A percentile compares a stretch with the other conserved stretches of the same genome.
Conservation (phyloP, 2,329 filamentous ascomycete genomes). For the Elsinoe arachidis region DNA sequence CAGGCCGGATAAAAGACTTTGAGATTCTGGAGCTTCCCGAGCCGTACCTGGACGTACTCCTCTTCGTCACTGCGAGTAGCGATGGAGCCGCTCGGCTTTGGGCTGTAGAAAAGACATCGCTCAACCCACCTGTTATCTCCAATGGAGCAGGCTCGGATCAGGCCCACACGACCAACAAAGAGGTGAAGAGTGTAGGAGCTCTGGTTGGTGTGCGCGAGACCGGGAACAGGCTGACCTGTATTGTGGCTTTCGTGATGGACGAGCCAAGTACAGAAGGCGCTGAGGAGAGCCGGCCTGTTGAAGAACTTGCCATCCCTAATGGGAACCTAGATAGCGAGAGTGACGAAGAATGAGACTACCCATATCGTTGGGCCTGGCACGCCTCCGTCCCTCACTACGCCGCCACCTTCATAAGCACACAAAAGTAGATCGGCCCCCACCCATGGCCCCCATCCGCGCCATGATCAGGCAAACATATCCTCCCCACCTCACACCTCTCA, state of each 20-base stretch:
- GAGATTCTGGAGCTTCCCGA: slow-evolving; percentile 45
- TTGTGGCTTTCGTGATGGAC: slow-evolving; percentile 75
- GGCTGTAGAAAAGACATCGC: slow-evolving; percentile 40
- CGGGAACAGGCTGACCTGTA: slow-evolving; percentile 78
- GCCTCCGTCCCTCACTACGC: background rate
- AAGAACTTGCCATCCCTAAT: background rate
- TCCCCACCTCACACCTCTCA: slow-evolving; percentile 29
- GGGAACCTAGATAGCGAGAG: slow-evolving; percentile 11
- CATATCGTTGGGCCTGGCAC: background rate
- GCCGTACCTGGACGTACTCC: slow-evolving; percentile 33
- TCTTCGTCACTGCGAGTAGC: slow-evolving; percentile 69
- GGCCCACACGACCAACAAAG: background rate
- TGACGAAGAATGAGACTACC: slow-evolving; percentile 12
- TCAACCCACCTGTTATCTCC: slow-evolving; percentile 13
- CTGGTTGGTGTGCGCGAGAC: slow-evolving; percentile 75
- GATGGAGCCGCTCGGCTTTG: slow-evolving; percentile 80
- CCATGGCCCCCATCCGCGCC: slow-evolving; percentile 20
- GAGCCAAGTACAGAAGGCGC: slow-evolving; percentile 17
- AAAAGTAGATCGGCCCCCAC: slow-evolving; percentile 36
- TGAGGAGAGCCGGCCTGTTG: background rate
- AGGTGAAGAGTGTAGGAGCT: slow-evolving; percentile 47
- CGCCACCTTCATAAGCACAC: slow-evolving; percentile 29
- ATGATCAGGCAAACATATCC: slow-evolving; percentile 37
- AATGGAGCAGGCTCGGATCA: background rate
- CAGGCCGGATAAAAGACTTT: slow-evolving; percentile 81